phyloP scores from a whole-genome alignment of 768 basidiomycete genomes.

The Tephrocybe rancida region DNA sequence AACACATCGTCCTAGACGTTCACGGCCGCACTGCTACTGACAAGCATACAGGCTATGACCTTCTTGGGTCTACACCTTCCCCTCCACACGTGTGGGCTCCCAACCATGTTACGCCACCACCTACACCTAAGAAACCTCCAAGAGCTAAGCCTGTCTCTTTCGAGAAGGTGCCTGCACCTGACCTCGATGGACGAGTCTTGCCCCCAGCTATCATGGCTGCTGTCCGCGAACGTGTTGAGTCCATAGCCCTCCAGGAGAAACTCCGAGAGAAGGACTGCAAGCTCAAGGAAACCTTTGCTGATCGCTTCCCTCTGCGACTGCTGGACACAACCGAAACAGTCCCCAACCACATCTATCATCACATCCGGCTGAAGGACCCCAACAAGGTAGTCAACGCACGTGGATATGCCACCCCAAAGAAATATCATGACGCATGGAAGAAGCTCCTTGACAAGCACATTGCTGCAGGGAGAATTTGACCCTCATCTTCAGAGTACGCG shows the following conservation, averaged over 20 bases:
- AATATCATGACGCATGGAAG: conserved; percentile 34
- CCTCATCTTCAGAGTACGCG: conserved; percentile 26
- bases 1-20: conserved; percentile 26
- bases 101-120: too few relatives aligned
- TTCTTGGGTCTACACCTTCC: conserved; percentile 11
- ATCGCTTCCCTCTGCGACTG: conserved; percentile 20
- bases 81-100: background rate
- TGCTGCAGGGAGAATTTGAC: conserved; percentile 32
- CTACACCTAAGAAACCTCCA: background rate
- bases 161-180: too few relatives aligned
- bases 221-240: too few relatives aligned
- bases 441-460: background rate
- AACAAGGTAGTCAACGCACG: too few relatives aligned
- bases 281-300: background rate
- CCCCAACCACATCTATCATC: too few relatives aligned
- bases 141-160: too few relatives aligned
- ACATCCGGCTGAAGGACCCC: too few relatives aligned
- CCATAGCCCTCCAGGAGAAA: too few relatives aligned
- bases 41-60: background rate
- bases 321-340: conserved; percentile 14
- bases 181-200: too few relatives aligned
- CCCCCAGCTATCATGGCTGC: too few relatives aligned
- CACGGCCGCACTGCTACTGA: conserved; percentile 16
- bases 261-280: background rate
- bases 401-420: background rate